A percentile compares a stretch with the other conserved stretches of the same genome.
phyloP scores from a whole-genome alignment of 805 yeast genomes.

The Candida berthetii region DNA sequence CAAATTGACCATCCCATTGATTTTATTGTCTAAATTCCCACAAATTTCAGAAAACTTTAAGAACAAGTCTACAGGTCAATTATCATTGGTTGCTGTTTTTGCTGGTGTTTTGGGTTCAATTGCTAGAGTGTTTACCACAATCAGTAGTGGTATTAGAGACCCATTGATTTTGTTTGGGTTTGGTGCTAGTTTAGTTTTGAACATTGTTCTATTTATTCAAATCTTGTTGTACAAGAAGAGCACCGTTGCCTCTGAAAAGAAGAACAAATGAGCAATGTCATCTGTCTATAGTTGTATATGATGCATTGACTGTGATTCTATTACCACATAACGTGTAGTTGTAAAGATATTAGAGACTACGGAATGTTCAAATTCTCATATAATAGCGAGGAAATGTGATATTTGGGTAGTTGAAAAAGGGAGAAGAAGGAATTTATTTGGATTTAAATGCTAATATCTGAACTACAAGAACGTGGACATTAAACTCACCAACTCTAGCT shows the following conservation, averaged over 20 bases:
- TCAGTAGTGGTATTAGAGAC: slow-evolving; percentile 28
- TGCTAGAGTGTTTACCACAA: slow-evolving; percentile 32
- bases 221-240: slow-evolving; percentile 24
- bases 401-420: too few species aligned
- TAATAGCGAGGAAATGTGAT: too few species aligned
- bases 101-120: slow-evolving; percentile 29
- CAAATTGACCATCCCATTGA: slow-evolving; percentile 28
- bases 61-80: slow-evolving; percentile 35
- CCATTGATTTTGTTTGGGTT: slow-evolving; percentile 25
- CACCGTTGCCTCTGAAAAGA: slow-evolving; percentile 6
- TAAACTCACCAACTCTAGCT: too few species aligned
- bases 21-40: slow-evolving; percentile 31
- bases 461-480: too few species aligned
- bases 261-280: slow-evolving; percentile 9
- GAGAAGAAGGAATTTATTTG: too few species aligned
- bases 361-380: too few species aligned
- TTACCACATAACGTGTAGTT: too few species aligned
- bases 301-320: too few species aligned
- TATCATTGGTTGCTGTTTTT: slow-evolving; percentile 29
- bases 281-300: too few species aligned
- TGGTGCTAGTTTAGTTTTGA: slow-evolving; percentile 24
- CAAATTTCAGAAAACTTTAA: slow-evolving; percentile 31
- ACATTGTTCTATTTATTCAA: slow-evolving; percentile 27
- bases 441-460: too few species aligned
- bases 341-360: too few species aligned